These are phyloP conservation scores for Aureobasidium sp. DNA, from an alignment of 2,329 filamentous ascomycete genomes.

Conservation along the genomic window DNA sequence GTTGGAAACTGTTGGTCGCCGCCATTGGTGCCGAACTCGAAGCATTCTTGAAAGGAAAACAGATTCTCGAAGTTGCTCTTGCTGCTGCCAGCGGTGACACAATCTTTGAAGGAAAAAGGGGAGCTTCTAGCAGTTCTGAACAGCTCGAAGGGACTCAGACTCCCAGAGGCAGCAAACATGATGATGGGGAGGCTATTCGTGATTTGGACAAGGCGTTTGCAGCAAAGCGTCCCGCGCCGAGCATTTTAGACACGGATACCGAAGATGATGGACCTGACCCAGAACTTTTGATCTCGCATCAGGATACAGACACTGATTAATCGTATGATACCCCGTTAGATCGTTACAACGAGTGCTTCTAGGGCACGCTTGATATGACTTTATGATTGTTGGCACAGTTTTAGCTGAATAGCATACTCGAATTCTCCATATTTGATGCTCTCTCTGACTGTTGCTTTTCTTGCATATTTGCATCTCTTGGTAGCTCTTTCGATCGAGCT, in stretches of 20 bases:
- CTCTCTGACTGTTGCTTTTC: neutral
- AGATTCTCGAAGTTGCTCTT: slow-evolving; percentile 44
- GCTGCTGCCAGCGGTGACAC: slow-evolving; percentile 27
- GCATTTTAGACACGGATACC: slow-evolving; percentile 27
- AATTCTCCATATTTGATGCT: neutral
- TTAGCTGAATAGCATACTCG: neutral
- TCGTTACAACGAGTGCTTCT: neutral
- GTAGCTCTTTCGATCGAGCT: neutral
- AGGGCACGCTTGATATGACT: neutral
- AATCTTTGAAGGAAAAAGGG: neutral
- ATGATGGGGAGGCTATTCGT: slow-evolving; percentile 25
- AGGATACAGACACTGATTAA: slow-evolving; percentile 30
- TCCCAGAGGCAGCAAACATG: slow-evolving; percentile 12
- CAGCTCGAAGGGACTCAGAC: neutral
- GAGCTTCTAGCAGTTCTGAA: neutral
- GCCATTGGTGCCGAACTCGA: slow-evolving; percentile 69
- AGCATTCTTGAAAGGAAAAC: slow-evolving; percentile 55
- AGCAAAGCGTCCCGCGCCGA: slow-evolving; percentile 19
- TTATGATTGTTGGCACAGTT: neutral
- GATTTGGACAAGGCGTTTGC: slow-evolving; percentile 29
- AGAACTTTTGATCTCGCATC: slow-evolving; percentile 43
- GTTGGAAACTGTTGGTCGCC: slow-evolving; percentile 69
- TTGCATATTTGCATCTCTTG: neutral
- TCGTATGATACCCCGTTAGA: slow-evolving; percentile 1
- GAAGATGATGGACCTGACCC: slow-evolving; percentile 42